Evolutionary conservation across 2,329 filamentous ascomycete species (phyloP).

Genomic region (Grosmannia penicillata): DNA sequence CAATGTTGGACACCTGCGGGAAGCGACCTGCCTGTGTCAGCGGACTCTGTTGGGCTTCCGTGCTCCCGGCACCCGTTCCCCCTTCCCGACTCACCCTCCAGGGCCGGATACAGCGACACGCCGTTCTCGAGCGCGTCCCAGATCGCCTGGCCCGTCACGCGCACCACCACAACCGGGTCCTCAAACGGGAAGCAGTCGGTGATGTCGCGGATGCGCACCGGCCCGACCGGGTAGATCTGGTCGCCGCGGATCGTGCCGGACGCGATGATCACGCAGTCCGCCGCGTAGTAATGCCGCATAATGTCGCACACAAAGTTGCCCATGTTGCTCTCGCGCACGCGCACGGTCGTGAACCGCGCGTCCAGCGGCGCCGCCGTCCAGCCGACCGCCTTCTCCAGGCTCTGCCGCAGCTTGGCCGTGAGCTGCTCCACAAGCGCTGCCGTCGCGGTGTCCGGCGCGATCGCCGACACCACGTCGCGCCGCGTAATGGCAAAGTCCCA

Average conservation of each 20-base stretch:
- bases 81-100: slow-evolving; percentile 42
- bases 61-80: background rate
- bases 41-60: background rate
- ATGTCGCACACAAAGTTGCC: slow-evolving; percentile 88
- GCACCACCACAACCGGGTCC: slow-evolving; percentile 70
- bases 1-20: slow-evolving; percentile 74
- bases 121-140: slow-evolving; percentile 74
- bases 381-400: slow-evolving; percentile 68
- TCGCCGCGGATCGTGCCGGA: slow-evolving; percentile 77
- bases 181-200: slow-evolving; percentile 86
- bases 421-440: slow-evolving; percentile 50
- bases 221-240: slow-evolving; percentile 71
- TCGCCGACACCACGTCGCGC: slow-evolving; percentile 55
- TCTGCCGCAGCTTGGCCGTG: slow-evolving; percentile 58
- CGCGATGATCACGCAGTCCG: slow-evolving; percentile 75
- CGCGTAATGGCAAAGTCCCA: slow-evolving; percentile 73
- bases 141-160: slow-evolving; percentile 56
- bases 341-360: slow-evolving; percentile 71
- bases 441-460: slow-evolving; percentile 48
- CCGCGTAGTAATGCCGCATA: slow-evolving; percentile 68
- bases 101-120: slow-evolving; percentile 63
- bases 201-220: slow-evolving; percentile 67
- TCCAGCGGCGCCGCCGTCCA: slow-evolving; percentile 74
- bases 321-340: slow-evolving; percentile 64
- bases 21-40: slow-evolving; percentile 46